Base-by-base conservation (phyloP, 768 basidiomycete genomes). In the Lactarius tabidus region DNA sequence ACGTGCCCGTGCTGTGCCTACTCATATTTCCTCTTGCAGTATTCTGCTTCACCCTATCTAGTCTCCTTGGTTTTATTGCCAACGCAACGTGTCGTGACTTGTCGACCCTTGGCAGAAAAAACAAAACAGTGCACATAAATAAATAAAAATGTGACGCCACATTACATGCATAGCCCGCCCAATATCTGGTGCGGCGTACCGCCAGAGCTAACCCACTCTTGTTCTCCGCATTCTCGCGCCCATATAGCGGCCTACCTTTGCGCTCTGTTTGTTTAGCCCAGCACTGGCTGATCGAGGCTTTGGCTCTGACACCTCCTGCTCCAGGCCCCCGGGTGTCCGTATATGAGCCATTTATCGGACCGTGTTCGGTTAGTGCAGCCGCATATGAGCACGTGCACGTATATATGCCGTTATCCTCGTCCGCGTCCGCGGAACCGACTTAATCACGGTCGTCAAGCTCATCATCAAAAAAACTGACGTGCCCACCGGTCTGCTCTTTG, bases 171-270 rank as follows among this genome's bases (percentile, higher is more conserved):
- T 55, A 33, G 33, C 33, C 33, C 7, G 54, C 51, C 39, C 3
- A 12, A n/a, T 26, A 35, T 48, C 15, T 35, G 36, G 4, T 41
- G 48, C 57, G 51, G 63, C 57, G 63, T 59, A 51, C 2, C 38
- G 35, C 60, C 48, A 60, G 64, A 65, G 64, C 64, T 57, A 61
- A 39, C 60, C 64, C 64, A 28, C 59, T 61, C 29, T 60, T 55
- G 63, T 31, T 3, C 39, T 20, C 35, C 6, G 33, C 51, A 41
- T 35, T 56, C 64, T 38, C 59, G 64, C 60, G 64, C 55, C 45
- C 54, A 8, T 6, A 52, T 43, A 43, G 43, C 17, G 15, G 43
- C 23, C 48, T 14, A 26, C 48, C 48, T 51, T 51, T 51, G n/a
- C 7, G 10, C 48, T 26, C 48, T 51, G 48, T 26, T 15, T 14